Conservation (phyloP, 2,329 filamentous ascomycete species). For the Geosmithia morbida region DNA sequence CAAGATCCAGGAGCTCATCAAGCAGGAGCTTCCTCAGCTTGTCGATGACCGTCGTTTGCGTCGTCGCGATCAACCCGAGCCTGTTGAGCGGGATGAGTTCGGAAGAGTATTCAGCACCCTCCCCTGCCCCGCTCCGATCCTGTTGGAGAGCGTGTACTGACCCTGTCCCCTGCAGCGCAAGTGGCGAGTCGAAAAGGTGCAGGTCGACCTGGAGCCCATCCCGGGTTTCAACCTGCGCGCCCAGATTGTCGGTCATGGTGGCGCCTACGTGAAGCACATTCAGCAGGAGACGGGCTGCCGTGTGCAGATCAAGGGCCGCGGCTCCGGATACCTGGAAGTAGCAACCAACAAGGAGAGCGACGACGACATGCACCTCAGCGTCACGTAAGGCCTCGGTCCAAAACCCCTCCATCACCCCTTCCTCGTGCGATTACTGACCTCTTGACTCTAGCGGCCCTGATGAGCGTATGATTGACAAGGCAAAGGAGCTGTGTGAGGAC, state of each 20-base stretch:
- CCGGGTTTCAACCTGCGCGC: slow-evolving; percentile 92
- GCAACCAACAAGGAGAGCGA: slow-evolving; percentile 84
- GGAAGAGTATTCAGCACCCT: slow-evolving; percentile 54
- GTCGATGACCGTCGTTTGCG: slow-evolving; percentile 91
- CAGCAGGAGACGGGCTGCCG: slow-evolving; percentile 90
- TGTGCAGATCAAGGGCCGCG: slow-evolving; percentile 95
- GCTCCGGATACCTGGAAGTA: slow-evolving; percentile 85
- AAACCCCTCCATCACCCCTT: not conserved
- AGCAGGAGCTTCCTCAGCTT: slow-evolving; percentile 87
- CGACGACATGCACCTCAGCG: slow-evolving; percentile 92
- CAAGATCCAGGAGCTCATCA: slow-evolving; percentile 89
- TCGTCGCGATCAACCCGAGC: slow-evolving; percentile 62
- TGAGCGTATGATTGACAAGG: slow-evolving; percentile 68
- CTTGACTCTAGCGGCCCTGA: slow-evolving; percentile 58
- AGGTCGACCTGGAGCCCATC: slow-evolving; percentile 79
- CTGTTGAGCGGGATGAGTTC: slow-evolving; percentile 78
- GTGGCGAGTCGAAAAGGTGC: slow-evolving; percentile 96
- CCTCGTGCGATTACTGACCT: slow-evolving; percentile 1
- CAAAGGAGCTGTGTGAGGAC: slow-evolving; percentile 80
- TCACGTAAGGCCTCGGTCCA: slow-evolving; percentile 52
- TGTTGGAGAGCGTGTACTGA: slow-evolving; percentile 1
- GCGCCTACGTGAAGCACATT: slow-evolving; percentile 95
- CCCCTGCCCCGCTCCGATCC: not conserved
- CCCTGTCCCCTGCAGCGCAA: slow-evolving; percentile 51
- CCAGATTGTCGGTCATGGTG: slow-evolving; percentile 88